Percentiles rank a stretch among this genome's conserved stretches.
Evolutionary conservation across 345 rosid species (phyloP).

Genomic region (Salix caprea): DNA sequence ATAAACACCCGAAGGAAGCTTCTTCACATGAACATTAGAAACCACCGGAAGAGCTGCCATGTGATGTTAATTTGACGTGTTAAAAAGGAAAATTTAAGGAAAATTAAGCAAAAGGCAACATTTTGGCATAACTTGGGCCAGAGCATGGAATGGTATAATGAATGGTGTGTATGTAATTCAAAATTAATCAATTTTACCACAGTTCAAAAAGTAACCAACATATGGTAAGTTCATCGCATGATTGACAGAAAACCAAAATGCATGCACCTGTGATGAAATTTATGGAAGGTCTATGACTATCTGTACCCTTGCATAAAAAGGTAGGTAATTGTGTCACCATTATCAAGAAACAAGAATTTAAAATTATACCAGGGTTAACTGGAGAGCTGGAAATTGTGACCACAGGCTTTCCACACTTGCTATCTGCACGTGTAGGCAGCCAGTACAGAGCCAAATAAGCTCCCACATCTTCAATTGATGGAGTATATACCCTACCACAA

Average conservation of each 20-base stretch:
- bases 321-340: not conserved
- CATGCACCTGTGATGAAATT: not conserved
- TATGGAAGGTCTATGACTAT: not conserved
- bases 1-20: conserved; percentile 56
- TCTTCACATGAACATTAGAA: conserved; percentile 58
- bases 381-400: conserved; percentile 63
- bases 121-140: not conserved
- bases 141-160: not conserved
- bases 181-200: not conserved
- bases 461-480: conserved; percentile 87
- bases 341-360: not conserved
- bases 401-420: conserved; percentile 80
- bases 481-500: conserved; percentile 63
- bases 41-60: conserved; percentile 74
- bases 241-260: not conserved
- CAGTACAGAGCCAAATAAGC: conserved; percentile 70
- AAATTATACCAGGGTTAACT: conserved; percentile 65
- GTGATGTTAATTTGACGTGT: conserved; percentile 22
- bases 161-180: not conserved
- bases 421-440: conserved; percentile 82
- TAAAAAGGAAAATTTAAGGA: conserved; percentile 11
- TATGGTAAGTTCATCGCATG: not conserved
- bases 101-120: not conserved
- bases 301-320: not conserved
- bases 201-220: not conserved